A percentile compares a stretch with the other conserved stretches of the same genome.
phyloP scores from a whole-genome alignment of 2,329 filamentous ascomycete species.

The Fusarium compactum region DNA sequence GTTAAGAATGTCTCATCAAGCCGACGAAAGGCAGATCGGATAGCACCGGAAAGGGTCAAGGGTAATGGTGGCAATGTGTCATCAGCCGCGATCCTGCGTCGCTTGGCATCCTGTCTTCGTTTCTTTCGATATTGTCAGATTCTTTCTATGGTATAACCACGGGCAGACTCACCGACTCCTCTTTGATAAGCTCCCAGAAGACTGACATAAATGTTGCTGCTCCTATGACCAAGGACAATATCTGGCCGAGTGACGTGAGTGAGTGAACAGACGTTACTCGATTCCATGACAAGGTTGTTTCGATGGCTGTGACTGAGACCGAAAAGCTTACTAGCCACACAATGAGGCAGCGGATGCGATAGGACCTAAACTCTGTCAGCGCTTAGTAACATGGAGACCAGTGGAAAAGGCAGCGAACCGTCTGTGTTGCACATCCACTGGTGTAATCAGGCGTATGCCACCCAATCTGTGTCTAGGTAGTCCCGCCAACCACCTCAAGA shows the following conservation, averaged over 20 bases:
- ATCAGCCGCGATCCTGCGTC: rapidly evolving
- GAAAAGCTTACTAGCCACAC: background rate
- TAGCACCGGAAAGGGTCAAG: background rate
- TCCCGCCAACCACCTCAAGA: rapidly evolving
- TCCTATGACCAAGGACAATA: rapidly evolving
- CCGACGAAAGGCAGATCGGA: background rate
- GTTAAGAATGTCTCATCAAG: rapidly evolving
- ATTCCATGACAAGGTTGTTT: background rate
- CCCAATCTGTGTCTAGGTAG: no score
- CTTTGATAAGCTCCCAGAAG: background rate
- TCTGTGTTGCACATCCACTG: rapidly evolving
- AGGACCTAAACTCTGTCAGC: no score
- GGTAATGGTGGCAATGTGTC: background rate
- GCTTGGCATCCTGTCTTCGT: background rate
- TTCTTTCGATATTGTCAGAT: rapidly evolving
- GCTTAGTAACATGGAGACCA: no score
- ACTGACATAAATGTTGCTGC: rapidly evolving
- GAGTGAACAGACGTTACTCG: background rate
- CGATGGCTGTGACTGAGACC: rapidly evolving
- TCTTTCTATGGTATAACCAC: rapidly evolving
- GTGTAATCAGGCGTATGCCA: background rate
- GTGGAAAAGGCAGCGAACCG: no score
- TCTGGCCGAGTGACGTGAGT: background rate
- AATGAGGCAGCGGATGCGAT: rapidly evolving
- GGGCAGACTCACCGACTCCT: no score